Conservation (phyloP, 139 green algal genomes). For the Picochlorum costavermella region DNA sequence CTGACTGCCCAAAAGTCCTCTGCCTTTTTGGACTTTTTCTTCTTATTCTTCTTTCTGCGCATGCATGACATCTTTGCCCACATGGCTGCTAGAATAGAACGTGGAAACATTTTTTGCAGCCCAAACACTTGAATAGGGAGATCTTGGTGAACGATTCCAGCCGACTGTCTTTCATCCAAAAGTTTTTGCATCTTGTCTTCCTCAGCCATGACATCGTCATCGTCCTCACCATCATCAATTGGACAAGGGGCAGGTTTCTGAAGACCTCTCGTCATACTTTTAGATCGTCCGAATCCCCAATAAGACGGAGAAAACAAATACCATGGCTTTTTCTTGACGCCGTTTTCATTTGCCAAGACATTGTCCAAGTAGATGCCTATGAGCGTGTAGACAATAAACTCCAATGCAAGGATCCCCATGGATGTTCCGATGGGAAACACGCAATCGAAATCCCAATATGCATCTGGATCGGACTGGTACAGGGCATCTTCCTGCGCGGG, state of each 20-base stretch:
- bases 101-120: slow-evolving; percentile 54
- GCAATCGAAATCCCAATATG: slow-evolving; percentile 60
- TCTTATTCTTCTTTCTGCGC: background rate
- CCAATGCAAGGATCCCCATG: slow-evolving; percentile 21
- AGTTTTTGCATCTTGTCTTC: slow-evolving; percentile 38
- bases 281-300: slow-evolving; percentile 35
- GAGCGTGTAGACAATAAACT: slow-evolving; percentile 56
- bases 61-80: background rate
- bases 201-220: slow-evolving; percentile 63
- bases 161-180: background rate
- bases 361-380: slow-evolving; percentile 87
- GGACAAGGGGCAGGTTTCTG: slow-evolving; percentile 4
- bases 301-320: slow-evolving; percentile 59
- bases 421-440: slow-evolving; percentile 51
- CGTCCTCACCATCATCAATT: slow-evolving; percentile 7
- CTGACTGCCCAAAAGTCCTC: slow-evolving; percentile 68
- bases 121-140: slow-evolving; percentile 63
- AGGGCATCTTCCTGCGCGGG: background rate
- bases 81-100: background rate
- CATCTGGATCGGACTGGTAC: slow-evolving; percentile 6
- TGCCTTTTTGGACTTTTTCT: background rate
- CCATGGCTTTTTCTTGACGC: slow-evolving; percentile 31
- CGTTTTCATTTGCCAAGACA: slow-evolving; percentile 74
- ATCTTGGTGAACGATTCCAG: background rate
- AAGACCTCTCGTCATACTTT: background rate